Evolutionary conservation across 2,329 filamentous ascomycete genomes (phyloP), one percentile per base, ranked within the genome.

Genomic region (Verticillium nonalfalfae): DNA sequence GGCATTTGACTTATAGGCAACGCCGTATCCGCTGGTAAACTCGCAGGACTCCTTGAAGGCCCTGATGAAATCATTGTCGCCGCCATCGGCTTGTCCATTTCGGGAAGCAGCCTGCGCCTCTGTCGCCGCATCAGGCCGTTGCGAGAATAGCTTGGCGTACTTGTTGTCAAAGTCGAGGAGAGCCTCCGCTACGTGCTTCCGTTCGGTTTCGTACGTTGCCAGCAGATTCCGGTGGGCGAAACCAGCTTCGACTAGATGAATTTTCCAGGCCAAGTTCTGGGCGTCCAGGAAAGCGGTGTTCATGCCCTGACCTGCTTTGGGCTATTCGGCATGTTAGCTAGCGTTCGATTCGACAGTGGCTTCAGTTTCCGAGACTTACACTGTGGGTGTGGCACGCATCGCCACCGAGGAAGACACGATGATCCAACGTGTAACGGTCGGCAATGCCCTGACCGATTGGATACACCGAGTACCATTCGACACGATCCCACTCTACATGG

Each of bases 251-350:
- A 97, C 94, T 39, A 90, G 87, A 72, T 97, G 93, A 59, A 97
- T 90, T 79, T 98, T 98, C 93, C 93, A 98, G 7, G 93, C 93
- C 50, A 98, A 81, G 74, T 97, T 98, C 63, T 92, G 85, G 0
- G 92, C 92, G 67, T 94, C 90, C 59, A 90, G 79, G 75, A 92
- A 91, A 3, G 88, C 89, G 0, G 89, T 90, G 69, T 92, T 92
- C 90, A 92, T 92, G 35, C 89, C 89, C 73, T 91, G 89, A 1
- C 89, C 89, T 36, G 89, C 89, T 78, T 91, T 91, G 40, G 89
- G 89, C 84, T 86, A 68, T 82, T 34, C 10, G 14, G n/a, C 18
- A 35, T n/a, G 10, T 31, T 7, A 34, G 15, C 31, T 57, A 21
- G 18, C 31, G 21, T 21, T n/a, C 13, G 26, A 59, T n/a, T 26